A percentile compares a stretch with the other conserved stretches of the same genome.
These are phyloP conservation scores for Orbilia blumenaviensis DNA, from an alignment of 2,329 filamentous ascomycete genomes.

Conservation along the genomic window DNA sequence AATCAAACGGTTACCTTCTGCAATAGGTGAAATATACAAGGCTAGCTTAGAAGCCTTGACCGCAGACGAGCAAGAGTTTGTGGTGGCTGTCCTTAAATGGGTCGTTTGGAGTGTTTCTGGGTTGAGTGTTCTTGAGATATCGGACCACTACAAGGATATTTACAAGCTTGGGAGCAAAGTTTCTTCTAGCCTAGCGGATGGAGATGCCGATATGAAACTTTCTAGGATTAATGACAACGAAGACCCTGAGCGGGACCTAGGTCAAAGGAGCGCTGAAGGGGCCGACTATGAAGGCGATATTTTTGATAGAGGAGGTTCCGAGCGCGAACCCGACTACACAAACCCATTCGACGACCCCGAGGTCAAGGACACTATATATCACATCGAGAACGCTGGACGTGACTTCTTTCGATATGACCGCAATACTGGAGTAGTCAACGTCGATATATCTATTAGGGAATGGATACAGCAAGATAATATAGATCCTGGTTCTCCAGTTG, in stretches of 20 bases:
- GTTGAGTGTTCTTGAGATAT: constrained; percentile 19
- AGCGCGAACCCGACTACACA: constrained; percentile 2
- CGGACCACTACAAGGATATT: constrained; percentile 31
- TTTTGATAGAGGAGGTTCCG: background rate
- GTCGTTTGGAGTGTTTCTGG: constrained; percentile 29
- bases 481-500: background rate
- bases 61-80: constrained; percentile 30
- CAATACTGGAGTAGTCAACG: constrained; percentile 16
- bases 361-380: constrained; percentile 34
- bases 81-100: constrained; percentile 33
- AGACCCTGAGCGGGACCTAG: too few relatives aligned
- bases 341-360: constrained; percentile 25
- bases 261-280: background rate
- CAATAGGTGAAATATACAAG: constrained; percentile 38
- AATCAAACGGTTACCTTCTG: constrained; percentile 18
- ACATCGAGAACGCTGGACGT: constrained; percentile 25
- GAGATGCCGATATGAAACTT: background rate
- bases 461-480: constrained; percentile 18
- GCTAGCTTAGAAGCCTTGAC: constrained; percentile 25
- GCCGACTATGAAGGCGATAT: background rate
- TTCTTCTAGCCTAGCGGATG: background rate
- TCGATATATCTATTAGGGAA: constrained; percentile 29
- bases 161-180: background rate
- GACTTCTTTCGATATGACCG: constrained; percentile 35
- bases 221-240: background rate